Conservation (phyloP, 345 rosid species). For the Heritiera littoralis region DNA sequence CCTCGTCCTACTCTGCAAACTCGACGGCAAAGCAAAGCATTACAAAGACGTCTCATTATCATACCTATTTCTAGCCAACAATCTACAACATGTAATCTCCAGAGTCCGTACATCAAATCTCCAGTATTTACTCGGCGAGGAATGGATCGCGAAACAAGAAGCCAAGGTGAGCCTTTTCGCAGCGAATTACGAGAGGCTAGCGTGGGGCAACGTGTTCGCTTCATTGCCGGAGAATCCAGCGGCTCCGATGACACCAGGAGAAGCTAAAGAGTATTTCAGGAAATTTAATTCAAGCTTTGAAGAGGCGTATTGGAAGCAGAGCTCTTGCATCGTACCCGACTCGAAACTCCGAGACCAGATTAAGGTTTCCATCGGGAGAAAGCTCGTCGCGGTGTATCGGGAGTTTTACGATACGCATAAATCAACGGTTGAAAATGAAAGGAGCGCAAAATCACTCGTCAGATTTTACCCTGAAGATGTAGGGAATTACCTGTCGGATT, state of each 20-base stretch:
- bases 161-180: conserved; percentile 52
- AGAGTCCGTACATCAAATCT: conserved; percentile 54
- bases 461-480: conserved; percentile 67
- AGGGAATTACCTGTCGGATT: conserved; percentile 53
- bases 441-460: conserved; percentile 26
- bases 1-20: conserved; percentile 62
- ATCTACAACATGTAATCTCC: conserved; percentile 53
- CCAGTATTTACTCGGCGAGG: conserved; percentile 53
- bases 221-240: conserved; percentile 49
- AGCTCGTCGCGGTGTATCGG: conserved; percentile 46
- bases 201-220: conserved; percentile 48
- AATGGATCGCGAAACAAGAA: conserved; percentile 54
- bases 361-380: conserved; percentile 42
- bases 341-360: conserved; percentile 56
- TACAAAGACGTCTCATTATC: conserved; percentile 53
- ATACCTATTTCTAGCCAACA: conserved; percentile 75
- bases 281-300: conserved; percentile 57
- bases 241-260: conserved; percentile 34
- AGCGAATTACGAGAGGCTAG: conserved; percentile 53
- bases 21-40: conserved; percentile 60
- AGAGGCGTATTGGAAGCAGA: conserved; percentile 52
- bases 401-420: conserved; percentile 50
- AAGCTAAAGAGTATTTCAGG: conserved; percentile 43
- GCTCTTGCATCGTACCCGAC: conserved; percentile 47
- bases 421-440: conserved; percentile 32